A percentile compares a stretch with the other conserved stretches of the same genome.
Conservation (phyloP, 176 grass and related monocot genomes). For the Olyra latifolia region DNA sequence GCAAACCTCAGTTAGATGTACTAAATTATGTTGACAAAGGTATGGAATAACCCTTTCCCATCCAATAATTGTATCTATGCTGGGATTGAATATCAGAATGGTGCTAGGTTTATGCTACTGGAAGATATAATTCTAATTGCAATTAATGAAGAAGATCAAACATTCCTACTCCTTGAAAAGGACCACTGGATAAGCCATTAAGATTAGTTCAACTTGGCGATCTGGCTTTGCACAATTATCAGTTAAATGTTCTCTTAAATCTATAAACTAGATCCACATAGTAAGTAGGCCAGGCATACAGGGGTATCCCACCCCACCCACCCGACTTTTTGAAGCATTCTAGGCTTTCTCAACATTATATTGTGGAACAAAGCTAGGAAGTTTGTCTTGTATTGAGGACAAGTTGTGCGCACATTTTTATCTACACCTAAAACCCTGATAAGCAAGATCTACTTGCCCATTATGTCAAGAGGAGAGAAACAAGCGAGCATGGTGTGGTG, state of each 20-base stretch:
- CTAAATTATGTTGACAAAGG: conserved; percentile 55
- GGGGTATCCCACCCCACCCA: no score
- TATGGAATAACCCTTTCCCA: conserved; percentile 17
- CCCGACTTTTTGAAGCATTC: not conserved
- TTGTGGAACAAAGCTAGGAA: not conserved
- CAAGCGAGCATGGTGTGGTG: not conserved
- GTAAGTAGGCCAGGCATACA: not conserved
- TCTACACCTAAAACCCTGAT: not conserved
- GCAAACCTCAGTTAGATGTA: conserved; percentile 51
- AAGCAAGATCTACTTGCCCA: not conserved
- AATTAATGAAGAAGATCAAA: not conserved
- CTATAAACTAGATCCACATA: not conserved
- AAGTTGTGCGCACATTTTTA: not conserved
- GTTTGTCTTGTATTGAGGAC: not conserved
- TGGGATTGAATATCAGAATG: not conserved
- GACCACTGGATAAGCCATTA: not conserved
- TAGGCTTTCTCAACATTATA: not conserved
- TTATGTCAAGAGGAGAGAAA: not conserved
- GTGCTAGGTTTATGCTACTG: not conserved
- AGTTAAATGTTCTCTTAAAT: conserved; percentile 7
- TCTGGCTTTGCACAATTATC: not conserved
- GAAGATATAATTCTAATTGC: not conserved
- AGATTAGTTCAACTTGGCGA: not conserved
- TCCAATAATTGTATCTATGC: conserved; percentile 11
- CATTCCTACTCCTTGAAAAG: not conserved